These are phyloP conservation scores for Vanderwaltozyma tropicalis DNA, from an alignment of 805 yeast species.

Conservation along the genomic window DNA sequence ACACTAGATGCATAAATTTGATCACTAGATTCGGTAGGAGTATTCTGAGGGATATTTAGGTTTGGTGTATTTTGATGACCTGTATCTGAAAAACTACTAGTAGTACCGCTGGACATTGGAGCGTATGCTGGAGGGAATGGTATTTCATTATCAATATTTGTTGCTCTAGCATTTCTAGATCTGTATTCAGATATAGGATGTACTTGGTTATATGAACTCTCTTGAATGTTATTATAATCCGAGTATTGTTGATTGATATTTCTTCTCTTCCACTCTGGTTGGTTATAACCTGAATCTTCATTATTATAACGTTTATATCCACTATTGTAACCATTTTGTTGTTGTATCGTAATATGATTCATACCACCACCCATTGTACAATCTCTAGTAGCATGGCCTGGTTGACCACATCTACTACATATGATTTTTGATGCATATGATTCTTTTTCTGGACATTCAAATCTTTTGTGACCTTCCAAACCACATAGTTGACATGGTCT, in stretches of 20 bases:
- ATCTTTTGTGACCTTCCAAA: conserved; percentile 50
- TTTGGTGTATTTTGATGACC: too few relatives aligned
- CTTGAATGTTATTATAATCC: too few relatives aligned
- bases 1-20: too few relatives aligned
- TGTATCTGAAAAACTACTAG: not conserved
- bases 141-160: too few relatives aligned
- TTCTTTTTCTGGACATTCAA: conserved; percentile 51
- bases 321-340: not conserved
- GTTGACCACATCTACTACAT: conserved; percentile 69
- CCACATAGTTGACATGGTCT: conserved; percentile 59
- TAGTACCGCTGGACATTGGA: conserved; percentile 1
- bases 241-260: not conserved
- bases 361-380: conserved; percentile 37
- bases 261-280: not conserved
- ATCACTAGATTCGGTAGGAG: too few relatives aligned
- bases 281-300: not conserved
- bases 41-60: too few relatives aligned
- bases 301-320: not conserved
- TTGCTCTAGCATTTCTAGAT: too few relatives aligned
- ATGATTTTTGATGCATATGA: conserved; percentile 45
- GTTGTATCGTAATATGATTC: not conserved
- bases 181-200: not conserved
- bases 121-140: not conserved
- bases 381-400: conserved; percentile 84
- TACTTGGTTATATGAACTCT: not conserved